Evolutionary conservation across 108 stramenopile genomes (phyloP).

Genomic region (Tribonema minus): DNA sequence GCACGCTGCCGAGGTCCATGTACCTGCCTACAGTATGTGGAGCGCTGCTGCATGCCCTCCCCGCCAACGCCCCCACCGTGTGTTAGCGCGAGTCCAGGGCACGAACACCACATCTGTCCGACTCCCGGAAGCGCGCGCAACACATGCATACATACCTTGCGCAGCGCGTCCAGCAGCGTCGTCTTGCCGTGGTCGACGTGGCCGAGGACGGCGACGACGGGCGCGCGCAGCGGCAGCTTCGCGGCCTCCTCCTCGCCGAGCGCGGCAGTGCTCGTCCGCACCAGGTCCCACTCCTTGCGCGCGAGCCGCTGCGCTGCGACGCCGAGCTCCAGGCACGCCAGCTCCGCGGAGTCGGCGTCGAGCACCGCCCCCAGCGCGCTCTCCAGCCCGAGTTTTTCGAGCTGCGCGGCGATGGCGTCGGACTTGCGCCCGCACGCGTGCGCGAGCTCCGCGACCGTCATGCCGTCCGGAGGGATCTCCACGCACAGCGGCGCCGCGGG

Average conservation of each 20-base stretch:
- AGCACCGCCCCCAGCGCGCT: background rate
- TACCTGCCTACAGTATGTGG: too few species aligned
- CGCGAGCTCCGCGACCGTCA: background rate
- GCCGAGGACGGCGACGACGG: slow-evolving; percentile 92
- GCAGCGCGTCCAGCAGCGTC: slow-evolving; percentile 87
- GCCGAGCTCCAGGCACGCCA: background rate
- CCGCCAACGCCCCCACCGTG: too few species aligned
- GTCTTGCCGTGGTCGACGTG: slow-evolving; percentile 99
- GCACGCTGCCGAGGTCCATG: too few species aligned
- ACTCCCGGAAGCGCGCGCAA: too few species aligned
- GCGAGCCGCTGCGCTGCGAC: background rate
- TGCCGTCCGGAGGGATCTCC: background rate
- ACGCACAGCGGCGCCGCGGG: too few species aligned
- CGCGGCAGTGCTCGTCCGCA: background rate
- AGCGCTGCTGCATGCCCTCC: too few species aligned
- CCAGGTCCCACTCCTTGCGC: background rate
- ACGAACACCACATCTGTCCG: too few species aligned
- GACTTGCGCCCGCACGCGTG: background rate
- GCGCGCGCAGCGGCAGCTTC: slow-evolving; percentile 67
- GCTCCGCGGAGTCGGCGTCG: background rate
- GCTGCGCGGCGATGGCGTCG: background rate
- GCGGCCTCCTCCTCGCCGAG: background rate
- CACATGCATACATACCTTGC: too few species aligned
- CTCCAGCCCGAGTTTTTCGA: background rate
- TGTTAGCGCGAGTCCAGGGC: too few species aligned